These are phyloP conservation scores for Diaporthe citri DNA, from an alignment of 2,329 filamentous ascomycete species.

Conservation along the genomic window DNA sequence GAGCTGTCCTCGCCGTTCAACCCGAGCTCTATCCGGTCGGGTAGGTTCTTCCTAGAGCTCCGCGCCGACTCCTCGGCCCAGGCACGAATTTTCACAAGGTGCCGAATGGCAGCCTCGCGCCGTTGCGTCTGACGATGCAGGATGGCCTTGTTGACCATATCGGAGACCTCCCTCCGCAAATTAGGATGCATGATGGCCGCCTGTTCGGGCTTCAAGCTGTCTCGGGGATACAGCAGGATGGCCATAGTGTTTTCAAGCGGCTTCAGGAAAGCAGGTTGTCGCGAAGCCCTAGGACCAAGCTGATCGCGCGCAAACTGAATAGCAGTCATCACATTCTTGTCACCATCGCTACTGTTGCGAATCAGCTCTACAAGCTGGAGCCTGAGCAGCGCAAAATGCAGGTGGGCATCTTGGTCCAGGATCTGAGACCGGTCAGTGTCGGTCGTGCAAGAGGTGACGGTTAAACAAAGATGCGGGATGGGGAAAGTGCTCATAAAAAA, in stretches of 20 bases:
- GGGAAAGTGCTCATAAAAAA: slow-evolving; percentile 74
- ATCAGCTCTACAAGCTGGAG: slow-evolving; percentile 96
- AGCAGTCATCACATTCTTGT: slow-evolving; percentile 76
- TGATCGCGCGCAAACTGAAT: slow-evolving; percentile 89
- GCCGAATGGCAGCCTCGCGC: slow-evolving; percentile 84
- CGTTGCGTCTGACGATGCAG: slow-evolving; percentile 78
- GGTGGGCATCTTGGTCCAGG: slow-evolving; percentile 81
- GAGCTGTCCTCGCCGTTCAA: slow-evolving; percentile 50
- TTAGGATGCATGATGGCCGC: slow-evolving; percentile 82
- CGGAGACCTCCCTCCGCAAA: slow-evolving; percentile 86
- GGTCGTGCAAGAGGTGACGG: slow-evolving; percentile 49
- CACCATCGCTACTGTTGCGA: slow-evolving; percentile 77
- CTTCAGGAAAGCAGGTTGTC: slow-evolving; percentile 82
- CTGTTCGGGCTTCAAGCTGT: slow-evolving; percentile 81
- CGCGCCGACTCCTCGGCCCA: slow-evolving; percentile 82
- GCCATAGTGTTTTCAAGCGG: slow-evolving; percentile 95
- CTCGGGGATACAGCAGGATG: slow-evolving; percentile 87
- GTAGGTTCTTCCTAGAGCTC: slow-evolving; percentile 56
- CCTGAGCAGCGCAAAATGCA: slow-evolving; percentile 91
- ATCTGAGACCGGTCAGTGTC: slow-evolving; percentile 69
- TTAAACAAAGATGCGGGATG: slow-evolving; percentile 42
- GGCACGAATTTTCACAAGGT: slow-evolving; percentile 82
- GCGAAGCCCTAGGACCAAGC: slow-evolving; percentile 87
- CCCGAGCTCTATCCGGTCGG: slow-evolving; percentile 56
- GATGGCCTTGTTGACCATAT: slow-evolving; percentile 90